phyloP scores from a whole-genome alignment of 116 monocot genomes.

The Zostera marina region DNA sequence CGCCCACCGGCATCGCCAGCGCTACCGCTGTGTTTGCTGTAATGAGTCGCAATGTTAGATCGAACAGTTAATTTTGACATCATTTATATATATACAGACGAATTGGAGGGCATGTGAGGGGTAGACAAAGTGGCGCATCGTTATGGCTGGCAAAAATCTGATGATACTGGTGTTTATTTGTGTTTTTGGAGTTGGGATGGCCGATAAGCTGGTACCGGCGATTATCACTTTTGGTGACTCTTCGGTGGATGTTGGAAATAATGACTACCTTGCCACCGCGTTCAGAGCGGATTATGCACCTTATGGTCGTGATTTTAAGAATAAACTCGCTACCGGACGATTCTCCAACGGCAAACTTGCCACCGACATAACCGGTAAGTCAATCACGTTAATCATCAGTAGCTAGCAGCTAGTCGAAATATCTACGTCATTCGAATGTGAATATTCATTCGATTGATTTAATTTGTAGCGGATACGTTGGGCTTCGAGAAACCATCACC shows the following conservation, averaged over 20 bases:
- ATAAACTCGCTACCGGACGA: conserved; percentile 37
- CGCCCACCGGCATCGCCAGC: no score
- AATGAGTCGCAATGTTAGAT: background rate
- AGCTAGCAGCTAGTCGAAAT: no score
- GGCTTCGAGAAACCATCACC: conserved; percentile 46
- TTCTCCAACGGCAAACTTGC: conserved; percentile 46
- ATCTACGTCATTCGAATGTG: no score
- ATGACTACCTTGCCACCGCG: conserved; percentile 31
- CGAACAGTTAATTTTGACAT: background rate
- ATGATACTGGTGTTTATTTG: background rate
- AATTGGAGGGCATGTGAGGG: background rate
- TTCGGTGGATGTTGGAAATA: conserved; percentile 71
- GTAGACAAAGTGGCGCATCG: background rate
- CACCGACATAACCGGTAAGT: conserved; percentile 40
- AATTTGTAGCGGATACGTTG: conserved; percentile 40
- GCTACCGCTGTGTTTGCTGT: no score
- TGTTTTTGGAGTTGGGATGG: background rate
- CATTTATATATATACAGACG: background rate
- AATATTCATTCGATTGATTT: background rate
- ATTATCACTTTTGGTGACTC: conserved; percentile 91
- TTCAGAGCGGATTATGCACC: conserved; percentile 29
- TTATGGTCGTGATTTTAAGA: conserved; percentile 38
- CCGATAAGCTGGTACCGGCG: conserved; percentile 45
- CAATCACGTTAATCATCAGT: no score
- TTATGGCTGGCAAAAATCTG: background rate